Percentiles rank a stretch among this genome's conserved stretches.
These are phyloP conservation scores for Suillus sp. DNA, from an alignment of 768 basidiomycete species.

Conservation along the genomic window DNA sequence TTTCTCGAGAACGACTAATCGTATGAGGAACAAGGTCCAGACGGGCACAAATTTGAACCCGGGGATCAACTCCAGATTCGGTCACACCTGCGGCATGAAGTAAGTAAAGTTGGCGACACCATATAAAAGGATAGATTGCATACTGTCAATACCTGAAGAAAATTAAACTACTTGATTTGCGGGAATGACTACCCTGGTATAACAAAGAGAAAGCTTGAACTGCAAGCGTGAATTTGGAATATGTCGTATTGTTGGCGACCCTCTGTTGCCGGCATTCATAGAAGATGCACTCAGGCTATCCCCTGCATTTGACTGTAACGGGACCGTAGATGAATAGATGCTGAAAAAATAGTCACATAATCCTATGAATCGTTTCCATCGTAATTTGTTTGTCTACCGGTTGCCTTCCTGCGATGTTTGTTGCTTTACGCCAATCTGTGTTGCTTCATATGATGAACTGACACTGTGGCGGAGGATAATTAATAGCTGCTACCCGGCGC, in stretches of 20 bases:
- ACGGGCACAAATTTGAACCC: slow-evolving; percentile 19
- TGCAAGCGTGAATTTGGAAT: slow-evolving; percentile 24
- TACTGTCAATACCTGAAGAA: slow-evolving; percentile 10
- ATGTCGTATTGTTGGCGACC: slow-evolving; percentile 20
- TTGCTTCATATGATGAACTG: slow-evolving; percentile 12
- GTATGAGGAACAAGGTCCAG: slow-evolving; percentile 27
- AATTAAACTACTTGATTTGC: slow-evolving; percentile 31
- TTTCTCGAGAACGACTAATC: slow-evolving; percentile 41
- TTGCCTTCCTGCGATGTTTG: slow-evolving; percentile 21
- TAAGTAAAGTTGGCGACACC: slow-evolving; percentile 21
- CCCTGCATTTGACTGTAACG: slow-evolving; percentile 39
- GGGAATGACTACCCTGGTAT: slow-evolving; percentile 29
- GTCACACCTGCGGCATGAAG: slow-evolving; percentile 24
- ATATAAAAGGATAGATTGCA: slow-evolving; percentile 34
- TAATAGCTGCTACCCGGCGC: background rate
- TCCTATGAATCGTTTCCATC: slow-evolving; percentile 24
- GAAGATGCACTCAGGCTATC: background rate
- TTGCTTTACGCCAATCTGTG: slow-evolving; percentile 14
- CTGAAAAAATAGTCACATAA: slow-evolving; percentile 29
- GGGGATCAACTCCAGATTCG: slow-evolving; percentile 24
- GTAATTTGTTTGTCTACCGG: background rate
- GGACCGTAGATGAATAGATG: slow-evolving; percentile 24
- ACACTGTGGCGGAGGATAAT: background rate
- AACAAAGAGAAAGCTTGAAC: slow-evolving; percentile 22
- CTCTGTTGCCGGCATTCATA: slow-evolving; percentile 28